Base-by-base conservation (phyloP, 371 early-diverging fungal species). In the Mucor circinelloides region DNA sequence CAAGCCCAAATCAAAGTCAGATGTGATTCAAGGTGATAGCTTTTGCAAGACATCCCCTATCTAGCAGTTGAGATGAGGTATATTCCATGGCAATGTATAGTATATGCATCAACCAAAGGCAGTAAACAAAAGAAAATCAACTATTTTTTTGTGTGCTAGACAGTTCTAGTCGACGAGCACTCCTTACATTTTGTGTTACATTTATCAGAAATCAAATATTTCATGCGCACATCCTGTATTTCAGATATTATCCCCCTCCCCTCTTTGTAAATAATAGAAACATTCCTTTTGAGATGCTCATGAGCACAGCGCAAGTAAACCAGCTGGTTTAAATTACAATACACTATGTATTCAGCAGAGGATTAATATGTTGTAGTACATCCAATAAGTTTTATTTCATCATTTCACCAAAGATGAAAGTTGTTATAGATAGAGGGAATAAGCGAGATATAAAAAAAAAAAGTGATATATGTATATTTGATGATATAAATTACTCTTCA, bases 401-500 rank as follows among this genome's bases (percentile, higher is more conserved):
- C 40, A 40, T 40, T 13, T 40, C 40, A 40, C 40, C 17, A 13
- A 40, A 17, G 1, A 40, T 40, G 36, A 36, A 15, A 10, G 5
- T 36, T 10, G 40, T 40, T 46, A 46, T 46, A 46, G 9, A 46
- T 6, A 46, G 19, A 46, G 46, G 46, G 46, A 48, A 48, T 48
- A 48, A 48, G 46, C 21, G 46, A 46, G 17, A 46, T 46, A 40
- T 25, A 59, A 21, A 58, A 17, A 42, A 38, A 12, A 25, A 32
- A 58, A 28, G 27, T 40, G 17, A 32, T 60, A 48, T 60, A 60
- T 60, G 31, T 46, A 61, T 25, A 60, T 15, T 50, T 32, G 23
- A n/a, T 13, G n/a, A 34, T 62, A 40, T 40, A 40, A 46, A 30
- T 21, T 55, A 46, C 63, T 73, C 74, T 74, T 81, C 82, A 65